Conservation (phyloP, 75 land plant species). For the Picea glauca region DNA sequence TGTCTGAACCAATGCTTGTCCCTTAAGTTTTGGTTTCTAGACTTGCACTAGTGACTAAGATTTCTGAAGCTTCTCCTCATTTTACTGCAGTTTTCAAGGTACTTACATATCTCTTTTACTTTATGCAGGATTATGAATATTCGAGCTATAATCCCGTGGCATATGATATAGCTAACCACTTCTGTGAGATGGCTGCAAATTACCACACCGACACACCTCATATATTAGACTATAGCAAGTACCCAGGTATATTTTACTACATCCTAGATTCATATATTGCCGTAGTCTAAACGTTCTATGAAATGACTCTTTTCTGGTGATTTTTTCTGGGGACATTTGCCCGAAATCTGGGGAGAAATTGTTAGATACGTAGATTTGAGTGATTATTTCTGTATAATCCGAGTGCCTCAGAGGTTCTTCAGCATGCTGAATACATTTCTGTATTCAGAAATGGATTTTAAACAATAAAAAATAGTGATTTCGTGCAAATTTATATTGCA, state of each 20-base stretch:
- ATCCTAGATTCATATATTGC: no score
- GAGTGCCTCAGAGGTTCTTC: no score
- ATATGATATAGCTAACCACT: conserved; percentile 92
- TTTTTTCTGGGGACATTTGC: no score
- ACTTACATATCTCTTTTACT: neutral
- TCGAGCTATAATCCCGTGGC: conserved; percentile 84
- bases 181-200: conserved; percentile 96
- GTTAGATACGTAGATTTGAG: no score
- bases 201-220: conserved; percentile 91
- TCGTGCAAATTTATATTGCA: no score
- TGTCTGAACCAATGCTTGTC: neutral
- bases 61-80: conserved; percentile 1
- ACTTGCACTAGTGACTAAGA: neutral
- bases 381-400: no score
- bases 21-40: neutral
- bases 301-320: no score
- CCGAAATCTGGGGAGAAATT: no score
- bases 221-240: conserved; percentile 64
- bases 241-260: conserved; percentile 52
- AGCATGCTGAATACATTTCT: no score
- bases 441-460: no score
- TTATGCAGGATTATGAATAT: conserved; percentile 93
- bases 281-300: no score
- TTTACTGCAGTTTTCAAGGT: neutral
- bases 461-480: no score